Evolutionary conservation across 768 basidiomycete genomes (phyloP), one percentile per base, ranked within the genome.

Genomic region (Gelatoporia subvermispora): DNA sequence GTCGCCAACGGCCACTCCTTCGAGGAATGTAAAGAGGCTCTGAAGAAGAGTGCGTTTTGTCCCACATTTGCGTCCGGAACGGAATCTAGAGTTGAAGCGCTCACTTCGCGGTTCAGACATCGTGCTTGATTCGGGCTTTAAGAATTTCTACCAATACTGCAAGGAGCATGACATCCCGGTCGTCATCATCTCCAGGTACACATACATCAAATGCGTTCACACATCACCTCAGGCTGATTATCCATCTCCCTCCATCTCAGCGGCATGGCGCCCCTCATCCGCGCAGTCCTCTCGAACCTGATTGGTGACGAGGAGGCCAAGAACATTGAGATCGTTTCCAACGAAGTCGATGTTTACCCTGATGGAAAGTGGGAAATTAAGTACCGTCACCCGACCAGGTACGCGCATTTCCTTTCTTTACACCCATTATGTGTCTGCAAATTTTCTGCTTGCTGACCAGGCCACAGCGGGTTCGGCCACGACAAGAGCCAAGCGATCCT

Each of bases 401-500:
- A 60, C 50, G 69, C 56, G 31, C 58, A 25, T 8, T 23, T 41
- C 4, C 28, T 8, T 34, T n/a, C 25, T 49, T 35, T n/a, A n/a
- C n/a, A n/a, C 34, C 24, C 28, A 22, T 34, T 21, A 13, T 43
- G 35, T 10, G 18, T 23, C 2, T 4, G 31, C 9, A 39, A 44
- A 49, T 44, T 42, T 35, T 35, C 8, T 11, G 43, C n/a, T 20
- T 25, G 25, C 20, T 37, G 23, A n/a, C 35, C 4, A 8, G 21
- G 4, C 15, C 47, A 24, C 54, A 92, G 91, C 59, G 82, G 79
- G 1, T 97, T 79, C 59, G 96, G 96, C 0, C 96, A 99, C 64
- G 96, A 99, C 69, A 99, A 99, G 70, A 92, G 88, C 7, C 86
- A 85, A 57, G 92, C 95, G 2, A 97, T 98, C 57, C 71, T 94